phyloP scores from a whole-genome alignment of 148 eudicot genomes.

The Vaccinium vitisidaea region DNA sequence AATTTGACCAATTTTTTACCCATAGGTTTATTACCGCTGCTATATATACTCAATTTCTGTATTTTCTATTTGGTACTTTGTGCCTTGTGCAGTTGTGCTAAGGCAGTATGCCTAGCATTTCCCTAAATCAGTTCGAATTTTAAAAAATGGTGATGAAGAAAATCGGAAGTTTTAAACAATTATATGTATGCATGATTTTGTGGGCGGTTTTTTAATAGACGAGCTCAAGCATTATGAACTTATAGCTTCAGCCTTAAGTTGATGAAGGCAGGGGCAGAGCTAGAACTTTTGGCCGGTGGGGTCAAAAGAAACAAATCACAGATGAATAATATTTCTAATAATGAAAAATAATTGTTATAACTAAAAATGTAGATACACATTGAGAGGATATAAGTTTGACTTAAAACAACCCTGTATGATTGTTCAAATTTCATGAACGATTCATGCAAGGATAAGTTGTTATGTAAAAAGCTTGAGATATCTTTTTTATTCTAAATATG shows the following conservation, averaged over 20 bases:
- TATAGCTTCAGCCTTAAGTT: neutral
- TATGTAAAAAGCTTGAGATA: too few relatives aligned
- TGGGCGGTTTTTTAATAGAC: neutral
- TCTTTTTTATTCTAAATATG: too few relatives aligned
- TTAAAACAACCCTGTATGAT: too few relatives aligned
- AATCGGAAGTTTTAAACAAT: neutral
- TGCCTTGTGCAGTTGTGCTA: neutral
- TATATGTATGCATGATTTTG: neutral
- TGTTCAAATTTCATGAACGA: too few relatives aligned
- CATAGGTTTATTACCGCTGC: neutral
- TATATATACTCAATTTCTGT: neutral
- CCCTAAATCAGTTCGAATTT: neutral
- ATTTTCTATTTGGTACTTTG: neutral
- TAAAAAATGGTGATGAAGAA: neutral
- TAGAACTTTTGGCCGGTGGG: too few relatives aligned
- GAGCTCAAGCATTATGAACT: neutral
- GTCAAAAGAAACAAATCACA: too few relatives aligned
- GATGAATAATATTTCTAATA: too few relatives aligned
- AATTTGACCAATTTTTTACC: neutral
- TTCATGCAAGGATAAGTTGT: too few relatives aligned
- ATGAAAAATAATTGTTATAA: too few relatives aligned
- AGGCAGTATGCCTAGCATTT: neutral
- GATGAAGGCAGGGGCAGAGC: too few relatives aligned
- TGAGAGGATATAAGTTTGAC: too few relatives aligned
- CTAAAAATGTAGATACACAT: too few relatives aligned